These are phyloP conservation scores for Pestalotiopsis sp. DNA, from an alignment of 2,329 filamentous ascomycete genomes.

Conservation along the genomic window DNA sequence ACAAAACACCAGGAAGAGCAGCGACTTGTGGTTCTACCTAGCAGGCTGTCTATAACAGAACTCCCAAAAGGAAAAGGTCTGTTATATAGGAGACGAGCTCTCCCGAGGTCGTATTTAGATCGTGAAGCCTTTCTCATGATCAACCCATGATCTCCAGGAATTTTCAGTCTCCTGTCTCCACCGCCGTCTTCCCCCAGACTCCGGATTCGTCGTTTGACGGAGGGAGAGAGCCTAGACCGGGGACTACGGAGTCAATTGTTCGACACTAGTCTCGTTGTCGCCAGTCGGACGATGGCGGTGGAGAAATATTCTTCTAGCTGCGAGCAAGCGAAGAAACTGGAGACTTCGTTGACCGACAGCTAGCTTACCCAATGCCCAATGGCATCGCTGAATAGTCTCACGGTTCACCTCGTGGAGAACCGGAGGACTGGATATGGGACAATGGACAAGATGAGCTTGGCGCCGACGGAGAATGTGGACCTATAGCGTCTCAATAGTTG, in stretches of 20 bases:
- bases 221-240: neutral
- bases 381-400: neutral
- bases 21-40: neutral
- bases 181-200: neutral
- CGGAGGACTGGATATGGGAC: neutral
- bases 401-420: neutral
- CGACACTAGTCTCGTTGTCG: neutral
- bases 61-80: neutral
- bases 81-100: neutral
- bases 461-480: neutral
- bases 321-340: neutral
- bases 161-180: neutral
- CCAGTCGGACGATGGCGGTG: neutral
- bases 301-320: neutral
- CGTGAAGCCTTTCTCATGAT: neutral
- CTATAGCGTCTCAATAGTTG: neutral
- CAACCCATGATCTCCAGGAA: neutral
- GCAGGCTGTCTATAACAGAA: neutral
- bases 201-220: neutral
- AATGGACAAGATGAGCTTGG: neutral
- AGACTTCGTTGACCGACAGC: neutral
- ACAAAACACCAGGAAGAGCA: neutral
- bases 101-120: neutral
- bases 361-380: neutral
- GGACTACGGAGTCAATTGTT: neutral